These are phyloP conservation scores for Fraxinus latifolia DNA, from an alignment of 305 asterid genomes.

Conservation along the genomic window DNA sequence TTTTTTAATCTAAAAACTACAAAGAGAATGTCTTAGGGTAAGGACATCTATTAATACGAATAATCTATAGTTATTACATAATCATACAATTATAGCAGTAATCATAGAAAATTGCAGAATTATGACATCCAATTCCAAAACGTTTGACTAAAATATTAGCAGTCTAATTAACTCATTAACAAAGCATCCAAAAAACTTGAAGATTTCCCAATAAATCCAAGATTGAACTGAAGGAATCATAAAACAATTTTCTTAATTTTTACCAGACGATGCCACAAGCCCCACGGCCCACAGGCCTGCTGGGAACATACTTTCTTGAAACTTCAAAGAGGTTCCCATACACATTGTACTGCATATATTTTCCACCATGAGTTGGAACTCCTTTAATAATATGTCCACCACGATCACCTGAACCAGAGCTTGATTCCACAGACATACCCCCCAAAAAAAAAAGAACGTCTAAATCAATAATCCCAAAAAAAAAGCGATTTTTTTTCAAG, in stretches of 20 bases:
- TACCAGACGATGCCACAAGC: slow-evolving; percentile 76
- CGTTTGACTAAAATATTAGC: not conserved
- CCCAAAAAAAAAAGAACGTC: not conserved
- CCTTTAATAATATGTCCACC: slow-evolving; percentile 58
- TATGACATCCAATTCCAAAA: not conserved
- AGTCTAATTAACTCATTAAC: not conserved
- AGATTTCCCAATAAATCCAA: not conserved
- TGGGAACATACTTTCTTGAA: slow-evolving; percentile 61
- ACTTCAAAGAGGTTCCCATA: slow-evolving; percentile 73
- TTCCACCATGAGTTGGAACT: slow-evolving; percentile 63
- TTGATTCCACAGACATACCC: slow-evolving; percentile 51
- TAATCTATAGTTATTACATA: not conserved
- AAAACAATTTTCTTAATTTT: not conserved
- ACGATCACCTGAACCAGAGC: slow-evolving; percentile 61
- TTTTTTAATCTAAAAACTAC: not conserved
- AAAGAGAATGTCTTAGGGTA: not conserved
- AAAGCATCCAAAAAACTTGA: slow-evolving; percentile 1
- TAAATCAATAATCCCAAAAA: not conserved
- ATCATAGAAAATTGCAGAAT: not conserved
- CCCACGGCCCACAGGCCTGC: slow-evolving; percentile 74
- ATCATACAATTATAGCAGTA: not conserved
- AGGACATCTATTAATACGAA: not conserved
- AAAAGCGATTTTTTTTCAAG: slow-evolving; percentile 3
- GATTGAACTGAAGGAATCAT: not conserved
- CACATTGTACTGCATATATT: slow-evolving; percentile 69